A percentile compares a stretch with the other conserved stretches of the same genome.
These are phyloP conservation scores for Acer campestre DNA, from an alignment of 345 rosid species.

Conservation along the genomic window DNA sequence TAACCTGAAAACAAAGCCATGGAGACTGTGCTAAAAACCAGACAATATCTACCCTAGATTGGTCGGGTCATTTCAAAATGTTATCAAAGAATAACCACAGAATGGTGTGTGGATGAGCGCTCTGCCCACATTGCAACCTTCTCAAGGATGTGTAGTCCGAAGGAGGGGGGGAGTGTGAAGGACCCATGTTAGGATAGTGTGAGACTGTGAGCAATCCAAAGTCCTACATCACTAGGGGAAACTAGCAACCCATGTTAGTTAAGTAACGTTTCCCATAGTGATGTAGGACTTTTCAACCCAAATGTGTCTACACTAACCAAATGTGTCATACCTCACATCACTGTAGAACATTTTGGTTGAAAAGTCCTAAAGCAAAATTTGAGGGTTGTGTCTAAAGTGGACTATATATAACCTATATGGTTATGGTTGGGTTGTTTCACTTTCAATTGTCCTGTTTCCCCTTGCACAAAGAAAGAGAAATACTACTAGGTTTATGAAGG, in stretches of 20 bases:
- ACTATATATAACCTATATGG: background rate
- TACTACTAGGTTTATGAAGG: too few relatives aligned
- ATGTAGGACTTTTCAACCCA: background rate
- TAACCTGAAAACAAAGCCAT: background rate
- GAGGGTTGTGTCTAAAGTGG: background rate
- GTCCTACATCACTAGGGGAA: background rate
- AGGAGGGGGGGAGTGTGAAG: background rate
- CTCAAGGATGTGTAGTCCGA: background rate
- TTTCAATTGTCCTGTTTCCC: background rate
- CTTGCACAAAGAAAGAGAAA: too few relatives aligned
- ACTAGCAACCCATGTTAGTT: background rate
- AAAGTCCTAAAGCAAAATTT: background rate
- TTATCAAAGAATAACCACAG: background rate
- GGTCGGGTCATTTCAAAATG: background rate
- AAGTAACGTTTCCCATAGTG: background rate
- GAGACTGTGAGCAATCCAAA: background rate
- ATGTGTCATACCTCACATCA: background rate
- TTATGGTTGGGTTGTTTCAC: background rate
- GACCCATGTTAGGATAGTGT: background rate
- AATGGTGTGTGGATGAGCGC: background rate
- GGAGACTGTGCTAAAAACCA: background rate
- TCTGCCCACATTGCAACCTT: background rate
- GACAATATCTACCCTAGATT: background rate
- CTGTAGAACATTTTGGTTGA: background rate
- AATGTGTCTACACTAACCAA: background rate